These are phyloP conservation scores for Lactifluus echinatus DNA, from an alignment of 768 basidiomycete species.

Conservation along the genomic window DNA sequence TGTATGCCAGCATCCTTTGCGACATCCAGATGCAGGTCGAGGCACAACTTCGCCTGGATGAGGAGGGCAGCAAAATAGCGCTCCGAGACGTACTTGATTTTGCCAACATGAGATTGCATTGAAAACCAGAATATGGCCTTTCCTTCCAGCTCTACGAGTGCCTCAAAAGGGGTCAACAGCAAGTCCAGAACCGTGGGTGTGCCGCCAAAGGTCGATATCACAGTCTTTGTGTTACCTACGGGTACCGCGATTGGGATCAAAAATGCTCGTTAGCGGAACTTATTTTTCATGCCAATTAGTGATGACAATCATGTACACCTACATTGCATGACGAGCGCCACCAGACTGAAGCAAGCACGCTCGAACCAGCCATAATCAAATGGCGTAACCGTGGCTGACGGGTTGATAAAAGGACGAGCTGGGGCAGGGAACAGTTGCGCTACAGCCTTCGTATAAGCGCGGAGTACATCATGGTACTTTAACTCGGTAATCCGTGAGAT, in stretches of 20 bases:
- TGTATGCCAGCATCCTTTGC: too few relatives aligned
- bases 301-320: background rate
- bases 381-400: background rate
- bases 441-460: background rate
- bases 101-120: too few relatives aligned
- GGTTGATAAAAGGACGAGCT: too few relatives aligned
- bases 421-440: background rate
- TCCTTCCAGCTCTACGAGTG: background rate
- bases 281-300: background rate
- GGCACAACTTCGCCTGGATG: background rate
- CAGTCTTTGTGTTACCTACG: background rate
- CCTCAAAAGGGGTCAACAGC: background rate
- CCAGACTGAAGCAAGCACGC: conserved; percentile 1
- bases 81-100: background rate
- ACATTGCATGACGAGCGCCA: conserved; percentile 7
- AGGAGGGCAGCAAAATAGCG: background rate
- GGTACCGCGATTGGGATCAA: background rate
- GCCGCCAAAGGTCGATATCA: conserved; percentile 3
- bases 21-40: background rate
- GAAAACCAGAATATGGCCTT: too few relatives aligned
- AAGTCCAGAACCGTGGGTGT: too few relatives aligned
- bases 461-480: background rate
- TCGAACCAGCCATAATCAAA: conserved; percentile 1
- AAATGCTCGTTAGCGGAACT: background rate
- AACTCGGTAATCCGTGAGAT: background rate